Conservation (phyloP, 1,284 basidiomycete genomes). For the Fereydounia khargensis region DNA sequence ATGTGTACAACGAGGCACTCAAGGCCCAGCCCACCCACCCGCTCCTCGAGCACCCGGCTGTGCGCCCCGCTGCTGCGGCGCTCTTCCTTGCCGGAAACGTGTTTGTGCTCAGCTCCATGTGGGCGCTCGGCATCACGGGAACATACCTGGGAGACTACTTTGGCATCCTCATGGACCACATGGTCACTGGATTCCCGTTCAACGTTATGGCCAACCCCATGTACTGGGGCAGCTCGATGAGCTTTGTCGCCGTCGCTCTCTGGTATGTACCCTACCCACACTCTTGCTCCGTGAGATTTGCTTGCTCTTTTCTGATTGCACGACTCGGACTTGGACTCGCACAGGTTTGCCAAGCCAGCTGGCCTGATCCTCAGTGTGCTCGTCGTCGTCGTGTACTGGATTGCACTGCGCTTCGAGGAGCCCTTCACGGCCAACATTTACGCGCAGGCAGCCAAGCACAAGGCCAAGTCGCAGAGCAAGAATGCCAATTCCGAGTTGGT, state of each 20-base stretch:
- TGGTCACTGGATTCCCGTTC: constrained; percentile 81
- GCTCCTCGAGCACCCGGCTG: constrained; percentile 63
- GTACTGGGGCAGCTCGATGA: constrained; percentile 65
- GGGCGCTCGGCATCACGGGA: constrained; percentile 86
- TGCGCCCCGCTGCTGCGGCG: constrained; percentile 66
- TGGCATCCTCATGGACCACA: constrained; percentile 91
- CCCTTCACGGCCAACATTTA: constrained; percentile 55
- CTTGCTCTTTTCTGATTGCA: no score
- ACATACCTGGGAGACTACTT: constrained; percentile 86
- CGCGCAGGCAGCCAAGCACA: constrained; percentile 38
- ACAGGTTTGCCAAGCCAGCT: constrained; percentile 48
- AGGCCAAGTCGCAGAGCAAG: no score
- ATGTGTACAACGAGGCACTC: constrained; percentile 68
- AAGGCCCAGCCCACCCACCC: constrained; percentile 67
- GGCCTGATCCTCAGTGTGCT: constrained; percentile 51
- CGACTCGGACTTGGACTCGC: no score
- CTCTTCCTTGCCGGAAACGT: constrained; percentile 65
- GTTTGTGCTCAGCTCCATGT: constrained; percentile 79
- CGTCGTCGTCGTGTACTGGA: constrained; percentile 44
- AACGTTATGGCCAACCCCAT: constrained; percentile 90
- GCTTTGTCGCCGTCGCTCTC: constrained; percentile 52
- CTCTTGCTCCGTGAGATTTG: no score
- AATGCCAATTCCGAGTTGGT: constrained; percentile 16
- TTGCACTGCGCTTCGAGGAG: constrained; percentile 53
- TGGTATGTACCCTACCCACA: constrained; percentile 35